These are phyloP conservation scores for Diaporthe sp. DNA, from an alignment of 2,329 filamentous ascomycete species.

Conservation along the genomic window DNA sequence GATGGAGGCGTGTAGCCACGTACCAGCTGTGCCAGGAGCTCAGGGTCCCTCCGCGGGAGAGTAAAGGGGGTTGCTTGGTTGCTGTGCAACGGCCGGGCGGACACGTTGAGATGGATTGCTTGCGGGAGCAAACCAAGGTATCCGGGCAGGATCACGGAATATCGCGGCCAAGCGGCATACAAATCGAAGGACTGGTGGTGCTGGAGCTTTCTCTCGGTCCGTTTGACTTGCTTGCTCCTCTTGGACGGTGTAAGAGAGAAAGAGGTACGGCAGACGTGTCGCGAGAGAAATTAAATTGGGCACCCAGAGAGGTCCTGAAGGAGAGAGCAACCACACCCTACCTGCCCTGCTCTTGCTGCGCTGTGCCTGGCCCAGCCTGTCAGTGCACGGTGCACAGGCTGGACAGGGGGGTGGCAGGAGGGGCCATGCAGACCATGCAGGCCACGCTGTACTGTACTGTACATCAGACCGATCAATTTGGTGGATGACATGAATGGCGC, in stretches of 20 bases:
- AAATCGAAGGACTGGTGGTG: constrained; percentile 25
- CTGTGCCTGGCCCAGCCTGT: constrained; percentile 23
- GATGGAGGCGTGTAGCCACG: neutral
- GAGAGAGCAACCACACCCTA: constrained; percentile 21
- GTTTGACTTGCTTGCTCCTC: constrained; percentile 30
- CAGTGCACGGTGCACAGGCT: constrained; percentile 27
- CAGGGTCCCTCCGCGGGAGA: constrained; percentile 10
- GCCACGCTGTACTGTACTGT: constrained; percentile 29
- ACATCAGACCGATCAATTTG: constrained; percentile 31
- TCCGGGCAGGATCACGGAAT: constrained; percentile 6
- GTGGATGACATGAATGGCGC: constrained; percentile 21
- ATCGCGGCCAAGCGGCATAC: constrained; percentile 34
- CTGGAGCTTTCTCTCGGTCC: constrained; percentile 26
- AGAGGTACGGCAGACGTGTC: constrained; percentile 32
- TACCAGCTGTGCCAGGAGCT: constrained; percentile 35
- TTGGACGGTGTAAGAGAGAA: constrained; percentile 18
- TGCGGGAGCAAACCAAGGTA: constrained; percentile 13
- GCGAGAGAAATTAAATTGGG: constrained; percentile 40
- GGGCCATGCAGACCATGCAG: constrained; percentile 1
- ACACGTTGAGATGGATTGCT: constrained; percentile 21
- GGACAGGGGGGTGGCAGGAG: constrained; percentile 10
- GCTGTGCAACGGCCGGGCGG: constrained; percentile 29
- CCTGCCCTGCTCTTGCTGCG: neutral
- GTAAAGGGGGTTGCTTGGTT: constrained; percentile 32
- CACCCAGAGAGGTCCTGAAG: constrained; percentile 31